Evolutionary conservation across 1,284 basidiomycete genomes (phyloP).

Genomic region (Ustilago xerochloae): DNA sequence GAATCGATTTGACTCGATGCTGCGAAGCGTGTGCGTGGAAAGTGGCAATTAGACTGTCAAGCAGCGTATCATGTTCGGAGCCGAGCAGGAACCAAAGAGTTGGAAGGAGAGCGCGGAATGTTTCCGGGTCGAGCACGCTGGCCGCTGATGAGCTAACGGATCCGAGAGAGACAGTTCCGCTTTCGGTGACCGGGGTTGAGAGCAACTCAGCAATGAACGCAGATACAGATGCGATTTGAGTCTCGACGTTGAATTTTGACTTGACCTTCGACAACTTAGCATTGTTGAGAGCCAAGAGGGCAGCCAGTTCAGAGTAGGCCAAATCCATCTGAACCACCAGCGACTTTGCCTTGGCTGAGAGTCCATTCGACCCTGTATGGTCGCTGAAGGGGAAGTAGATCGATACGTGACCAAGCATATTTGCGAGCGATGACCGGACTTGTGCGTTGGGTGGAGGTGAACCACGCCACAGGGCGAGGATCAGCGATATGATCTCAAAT

Average conservation of each 20-base stretch:
- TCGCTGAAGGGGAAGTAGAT: conserved; percentile 56
- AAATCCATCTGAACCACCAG: conserved; percentile 46
- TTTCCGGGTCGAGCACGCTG: conserved; percentile 31
- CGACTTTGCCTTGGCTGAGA: conserved; percentile 35
- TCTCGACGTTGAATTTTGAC: conserved; percentile 36
- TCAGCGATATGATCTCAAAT: conserved; percentile 34
- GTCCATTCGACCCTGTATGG: conserved; percentile 22
- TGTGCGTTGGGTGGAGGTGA: conserved; percentile 6
- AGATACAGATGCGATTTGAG: conserved; percentile 39
- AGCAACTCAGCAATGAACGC: conserved; percentile 38
- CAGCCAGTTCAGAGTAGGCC: conserved; percentile 47
- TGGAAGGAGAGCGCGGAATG: conserved; percentile 49
- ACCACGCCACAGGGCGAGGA: conserved; percentile 40
- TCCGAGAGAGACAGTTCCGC: conserved; percentile 33
- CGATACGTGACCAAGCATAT: conserved; percentile 39
- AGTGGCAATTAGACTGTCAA: conserved; percentile 30
- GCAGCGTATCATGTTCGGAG: conserved; percentile 26
- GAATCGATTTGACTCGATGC: conserved; percentile 41
- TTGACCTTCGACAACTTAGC: conserved; percentile 19
- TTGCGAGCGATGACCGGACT: conserved; percentile 22
- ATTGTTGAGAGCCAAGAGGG: conserved; percentile 34
- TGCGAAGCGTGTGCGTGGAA: conserved; percentile 27
- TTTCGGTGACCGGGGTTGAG: conserved; percentile 17
- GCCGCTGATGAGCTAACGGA: conserved; percentile 14
- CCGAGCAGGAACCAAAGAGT: conserved; percentile 55